These are phyloP conservation scores for Hippophae rhamnoides DNA, from an alignment of 306 rosid genomes.

Conservation along the genomic window DNA sequence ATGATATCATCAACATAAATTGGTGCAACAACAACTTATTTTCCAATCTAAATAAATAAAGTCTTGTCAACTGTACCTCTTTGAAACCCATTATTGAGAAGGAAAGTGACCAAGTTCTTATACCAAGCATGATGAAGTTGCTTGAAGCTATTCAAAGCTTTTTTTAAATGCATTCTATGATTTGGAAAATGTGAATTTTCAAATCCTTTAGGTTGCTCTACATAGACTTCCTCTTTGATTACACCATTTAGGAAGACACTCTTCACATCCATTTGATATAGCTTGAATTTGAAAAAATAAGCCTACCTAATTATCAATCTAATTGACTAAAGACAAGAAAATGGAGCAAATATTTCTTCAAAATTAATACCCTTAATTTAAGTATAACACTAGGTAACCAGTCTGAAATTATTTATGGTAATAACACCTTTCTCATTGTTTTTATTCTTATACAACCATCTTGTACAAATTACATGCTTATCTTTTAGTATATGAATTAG, in stretches of 20 bases:
- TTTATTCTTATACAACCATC: neutral
- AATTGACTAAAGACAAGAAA: neutral
- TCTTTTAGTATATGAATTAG: neutral
- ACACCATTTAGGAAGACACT: neutral
- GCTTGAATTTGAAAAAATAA: neutral
- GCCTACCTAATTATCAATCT: neutral
- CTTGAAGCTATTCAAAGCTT: neutral
- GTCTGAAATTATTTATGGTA: neutral
- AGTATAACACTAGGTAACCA: neutral
- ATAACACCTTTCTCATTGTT: neutral
- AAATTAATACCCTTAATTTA: neutral
- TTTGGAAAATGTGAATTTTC: neutral
- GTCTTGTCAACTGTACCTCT: neutral
- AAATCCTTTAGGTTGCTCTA: neutral
- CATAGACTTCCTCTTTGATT: neutral
- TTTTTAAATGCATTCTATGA: neutral
- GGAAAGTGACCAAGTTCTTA: accelerated
- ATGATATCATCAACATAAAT: neutral
- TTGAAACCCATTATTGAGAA: neutral
- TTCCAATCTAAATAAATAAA: neutral
- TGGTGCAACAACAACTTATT: neutral
- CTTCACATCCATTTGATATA: neutral
- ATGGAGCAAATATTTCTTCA: neutral
- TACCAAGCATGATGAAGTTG: neutral
- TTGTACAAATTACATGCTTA: neutral